Evolutionary conservation across 768 basidiomycete genomes (phyloP), one percentile per base, ranked within the genome.

Genomic region (Boletus barrowsii): DNA sequence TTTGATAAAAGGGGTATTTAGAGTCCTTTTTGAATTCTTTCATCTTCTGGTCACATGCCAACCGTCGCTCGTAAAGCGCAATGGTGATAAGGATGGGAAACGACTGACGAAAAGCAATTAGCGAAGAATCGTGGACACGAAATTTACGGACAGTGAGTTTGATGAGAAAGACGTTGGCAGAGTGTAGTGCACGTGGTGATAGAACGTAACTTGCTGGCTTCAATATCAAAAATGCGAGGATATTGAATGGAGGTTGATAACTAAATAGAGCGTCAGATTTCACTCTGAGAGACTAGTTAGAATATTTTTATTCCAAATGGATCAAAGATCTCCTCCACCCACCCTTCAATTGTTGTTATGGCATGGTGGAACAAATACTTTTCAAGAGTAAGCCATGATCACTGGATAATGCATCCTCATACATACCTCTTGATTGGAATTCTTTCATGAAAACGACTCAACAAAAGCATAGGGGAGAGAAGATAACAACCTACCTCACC

Each of bases 241-340:
- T 73, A 62, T 91, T 93, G 79, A 93, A 92, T 1, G 93, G 93
- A 2, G 90, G 91, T 60, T 93, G 90, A 63, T 97, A 96, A 44
- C 88, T 92, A 74, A 95, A 92, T 17, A 97, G 75, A 1, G 90
- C 90, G 66, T 95, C 92, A 3, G 87, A 86, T 66, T 93, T 93
- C 65, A 93, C 88, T 22, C 92, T 90, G 57, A 45, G 26, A 32
- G 22, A 30, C 36, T 29, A 13, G 35, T 69, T 8, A 62, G 44
- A 6, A 44, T 18, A n/a, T 33, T 37, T 39, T 29, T 0, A 29
- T 29, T 15, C 39, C 36, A 18, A 10, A 48, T 49, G 15, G n/a
- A 10, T 9, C 18, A 43, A 32, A 15, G 35, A 7, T 22, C 22
- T 41, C 39, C 22, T 41, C 39, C 11, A n/a, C 42, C 51, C 62